Conservation (phyloP, 164 flowering plant genomes). For the Macadamia tetraphylla region DNA sequence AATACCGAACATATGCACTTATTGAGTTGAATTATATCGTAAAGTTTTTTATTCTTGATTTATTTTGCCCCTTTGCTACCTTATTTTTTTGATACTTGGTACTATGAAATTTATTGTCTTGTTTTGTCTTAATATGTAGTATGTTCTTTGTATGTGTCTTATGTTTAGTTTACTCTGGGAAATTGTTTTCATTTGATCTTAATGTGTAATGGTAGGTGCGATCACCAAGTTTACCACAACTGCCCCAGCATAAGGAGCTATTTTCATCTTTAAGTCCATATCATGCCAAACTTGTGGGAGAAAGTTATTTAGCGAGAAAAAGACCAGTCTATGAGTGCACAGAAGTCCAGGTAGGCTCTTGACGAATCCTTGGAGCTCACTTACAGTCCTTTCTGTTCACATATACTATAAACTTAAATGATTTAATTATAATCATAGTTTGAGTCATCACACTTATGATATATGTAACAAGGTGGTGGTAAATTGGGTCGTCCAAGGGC, state of each 20-base stretch:
- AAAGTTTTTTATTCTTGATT: not conserved
- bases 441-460: too few relatives aligned
- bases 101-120: too few relatives aligned
- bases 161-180: not conserved
- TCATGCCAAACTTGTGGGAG: slow-evolving; percentile 88
- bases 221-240: slow-evolving; percentile 68
- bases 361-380: not conserved
- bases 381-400: not conserved
- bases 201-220: slow-evolving; percentile 43
- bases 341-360: slow-evolving; percentile 69
- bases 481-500: too few relatives aligned
- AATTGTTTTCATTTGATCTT: slow-evolving; percentile 8
- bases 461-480: too few relatives aligned
- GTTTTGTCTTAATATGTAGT: not conserved
- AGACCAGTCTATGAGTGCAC: slow-evolving; percentile 86
- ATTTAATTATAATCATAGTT: too few relatives aligned
- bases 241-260: slow-evolving; percentile 77
- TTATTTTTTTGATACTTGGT: not conserved
- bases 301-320: slow-evolving; percentile 77
- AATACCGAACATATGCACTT: too few relatives aligned
- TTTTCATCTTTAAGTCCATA: slow-evolving; percentile 63
- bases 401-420: not conserved
- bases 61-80: not conserved
- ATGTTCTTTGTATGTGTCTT: not conserved
- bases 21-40: too few relatives aligned